Conservation (phyloP, 768 basidiomycete species). For the Suillus tomentosus region DNA sequence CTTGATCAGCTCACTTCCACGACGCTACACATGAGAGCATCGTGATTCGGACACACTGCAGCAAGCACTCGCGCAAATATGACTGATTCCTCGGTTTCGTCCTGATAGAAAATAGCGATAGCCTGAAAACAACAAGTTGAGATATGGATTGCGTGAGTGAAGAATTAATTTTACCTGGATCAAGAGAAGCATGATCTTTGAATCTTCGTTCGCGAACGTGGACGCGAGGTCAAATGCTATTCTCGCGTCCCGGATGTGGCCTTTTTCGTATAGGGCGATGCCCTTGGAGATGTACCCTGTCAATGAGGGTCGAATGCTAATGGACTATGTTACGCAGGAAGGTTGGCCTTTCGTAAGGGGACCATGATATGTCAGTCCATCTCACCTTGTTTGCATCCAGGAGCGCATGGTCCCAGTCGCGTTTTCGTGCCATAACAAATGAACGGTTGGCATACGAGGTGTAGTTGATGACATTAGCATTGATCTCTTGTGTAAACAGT, state of each 20-base stretch:
- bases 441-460: neutral
- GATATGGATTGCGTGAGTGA: neutral
- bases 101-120: neutral
- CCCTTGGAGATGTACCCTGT: neutral
- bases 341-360: neutral
- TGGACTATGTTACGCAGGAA: neutral
- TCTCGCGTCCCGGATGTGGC: neutral
- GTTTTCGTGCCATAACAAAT: neutral
- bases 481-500: neutral
- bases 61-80: neutral
- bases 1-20: neutral
- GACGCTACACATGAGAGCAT: neutral
- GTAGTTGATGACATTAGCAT: neutral
- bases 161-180: neutral
- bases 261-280: neutral
- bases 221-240: neutral
- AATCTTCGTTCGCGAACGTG: neutral
- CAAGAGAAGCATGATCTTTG: neutral
- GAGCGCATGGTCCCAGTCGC: neutral
- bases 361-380: neutral
- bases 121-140: neutral
- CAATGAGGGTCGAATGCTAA: neutral
- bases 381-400: neutral
- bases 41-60: neutral
- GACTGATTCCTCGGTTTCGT: neutral